phyloP scores from a whole-genome alignment of 495 filamentous ascomycete species.

The Corynascus novoguineensis region DNA sequence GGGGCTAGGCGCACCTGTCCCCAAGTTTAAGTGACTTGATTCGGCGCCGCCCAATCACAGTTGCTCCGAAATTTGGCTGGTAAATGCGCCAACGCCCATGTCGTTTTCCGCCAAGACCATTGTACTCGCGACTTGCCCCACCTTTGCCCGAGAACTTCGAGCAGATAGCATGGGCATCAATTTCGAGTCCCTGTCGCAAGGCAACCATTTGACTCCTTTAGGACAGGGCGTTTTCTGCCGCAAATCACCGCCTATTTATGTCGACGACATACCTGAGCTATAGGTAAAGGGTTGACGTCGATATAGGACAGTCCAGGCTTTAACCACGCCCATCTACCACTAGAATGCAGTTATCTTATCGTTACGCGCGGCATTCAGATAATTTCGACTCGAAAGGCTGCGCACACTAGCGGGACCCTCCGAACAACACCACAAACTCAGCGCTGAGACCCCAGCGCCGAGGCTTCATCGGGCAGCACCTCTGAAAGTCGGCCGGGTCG shows the following conservation, averaged over 20 bases:
- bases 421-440: background rate
- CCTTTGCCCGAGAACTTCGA: background rate
- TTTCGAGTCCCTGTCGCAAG: background rate
- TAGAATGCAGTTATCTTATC: background rate
- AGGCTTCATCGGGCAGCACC: slow-evolving; percentile 7
- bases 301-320: background rate
- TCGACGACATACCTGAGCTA: slow-evolving; percentile 15
- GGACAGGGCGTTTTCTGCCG: slow-evolving; percentile 24
- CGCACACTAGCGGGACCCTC: background rate
- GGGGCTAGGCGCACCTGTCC: background rate
- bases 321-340: background rate
- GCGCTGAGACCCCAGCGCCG: background rate
- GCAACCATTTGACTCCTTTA: slow-evolving; percentile 11
- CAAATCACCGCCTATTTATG: slow-evolving; percentile 22
- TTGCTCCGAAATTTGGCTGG: background rate
- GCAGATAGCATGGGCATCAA: background rate
- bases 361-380: background rate
- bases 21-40: background rate
- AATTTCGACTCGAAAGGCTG: background rate
- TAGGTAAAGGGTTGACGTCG: background rate
- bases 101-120: background rate
- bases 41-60: background rate
- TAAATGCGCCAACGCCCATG: background rate
- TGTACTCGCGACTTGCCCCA: background rate
- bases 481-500: background rate